Evolutionary conservation across 129 eudicot species (phyloP).

Genomic region (Escallonia herrerae): DNA sequence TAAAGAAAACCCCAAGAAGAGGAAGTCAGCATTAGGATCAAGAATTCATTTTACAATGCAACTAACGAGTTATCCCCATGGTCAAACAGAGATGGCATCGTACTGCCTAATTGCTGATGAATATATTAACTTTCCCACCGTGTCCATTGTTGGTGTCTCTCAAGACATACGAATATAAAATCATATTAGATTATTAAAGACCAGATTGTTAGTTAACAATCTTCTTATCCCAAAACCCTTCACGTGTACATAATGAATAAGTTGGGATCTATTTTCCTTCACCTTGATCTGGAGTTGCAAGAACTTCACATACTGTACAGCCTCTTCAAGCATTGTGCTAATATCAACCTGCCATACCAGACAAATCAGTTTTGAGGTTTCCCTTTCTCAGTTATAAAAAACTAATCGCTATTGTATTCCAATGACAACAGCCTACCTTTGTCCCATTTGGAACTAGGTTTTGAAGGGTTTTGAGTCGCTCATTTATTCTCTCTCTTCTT

Average conservation of each 20-base stretch:
- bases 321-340: conserved; percentile 87
- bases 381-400: not conserved
- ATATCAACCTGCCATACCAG: conserved; percentile 52
- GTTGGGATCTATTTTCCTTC: not conserved
- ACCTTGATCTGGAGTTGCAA: conserved; percentile 67
- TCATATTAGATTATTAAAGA: too few species aligned
- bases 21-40: not conserved
- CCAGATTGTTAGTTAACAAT: too few species aligned
- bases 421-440: conserved; percentile 36
- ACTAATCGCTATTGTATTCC: conserved; percentile 3
- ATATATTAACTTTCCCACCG: too few species aligned
- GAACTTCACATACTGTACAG: conserved; percentile 51
- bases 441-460: conserved; percentile 83
- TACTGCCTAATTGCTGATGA: too few species aligned
- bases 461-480: conserved; percentile 61
- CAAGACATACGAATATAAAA: too few species aligned
- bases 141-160: too few species aligned
- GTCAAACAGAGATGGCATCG: too few species aligned
- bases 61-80: too few species aligned
- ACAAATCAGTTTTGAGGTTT: not conserved
- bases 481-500: conserved; percentile 75
- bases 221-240: too few species aligned
- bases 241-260: too few species aligned
- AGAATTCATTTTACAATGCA: too few species aligned
- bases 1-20: conserved; percentile 11